Evolutionary conservation across 345 rosid species (phyloP), one percentile per base, ranked within the genome.

Genomic region (Ceriops decandra): DNA sequence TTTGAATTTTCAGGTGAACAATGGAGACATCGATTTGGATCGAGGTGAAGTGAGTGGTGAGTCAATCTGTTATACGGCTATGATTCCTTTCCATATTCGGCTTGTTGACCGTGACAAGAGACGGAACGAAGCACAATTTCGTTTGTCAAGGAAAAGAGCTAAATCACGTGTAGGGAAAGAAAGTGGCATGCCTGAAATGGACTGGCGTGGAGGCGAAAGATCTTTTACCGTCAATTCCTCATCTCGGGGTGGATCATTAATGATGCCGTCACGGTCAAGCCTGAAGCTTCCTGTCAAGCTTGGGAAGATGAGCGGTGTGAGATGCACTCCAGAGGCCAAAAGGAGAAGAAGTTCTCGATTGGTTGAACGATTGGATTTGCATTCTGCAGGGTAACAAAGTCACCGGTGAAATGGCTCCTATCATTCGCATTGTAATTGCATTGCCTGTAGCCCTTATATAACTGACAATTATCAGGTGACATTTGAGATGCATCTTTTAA

Each of bases 11-110:
- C 88, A 95, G 99, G 98, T 92, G 76, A 95, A 95, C 80, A 90
- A 90, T 75, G 89, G 90, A 79, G 97, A 90, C 52, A 86, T 95
- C 67, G 83, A 79, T 70, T 79, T 95, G 68, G 90, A 88, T 32
- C 82, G 78, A 73, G 76, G 82, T 51, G 86, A 80, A 38, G 69
- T 31, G 53, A 62, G 22, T n/a, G 67, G 76, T 0, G 72, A 81
- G 53, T 69, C 96, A 13, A 38, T 77, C 59, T 95, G 99, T 77
- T 87, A 83, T 68, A 81, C 99, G 7, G 90, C 88, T 22, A 76
- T 26, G 47, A 90, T 86, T 64, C 97, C 98, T 49, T 95, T 95
- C 75, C 80, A 78, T 64, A 72, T 95, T 26, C 80, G 80, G 71
- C 84, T 95, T 27, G 85, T 80, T 26, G 76, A 68, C 16, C 64